phyloP scores from a whole-genome alignment of 768 basidiomycete species.

The Tylopilus plumbeoviolaceoides region DNA sequence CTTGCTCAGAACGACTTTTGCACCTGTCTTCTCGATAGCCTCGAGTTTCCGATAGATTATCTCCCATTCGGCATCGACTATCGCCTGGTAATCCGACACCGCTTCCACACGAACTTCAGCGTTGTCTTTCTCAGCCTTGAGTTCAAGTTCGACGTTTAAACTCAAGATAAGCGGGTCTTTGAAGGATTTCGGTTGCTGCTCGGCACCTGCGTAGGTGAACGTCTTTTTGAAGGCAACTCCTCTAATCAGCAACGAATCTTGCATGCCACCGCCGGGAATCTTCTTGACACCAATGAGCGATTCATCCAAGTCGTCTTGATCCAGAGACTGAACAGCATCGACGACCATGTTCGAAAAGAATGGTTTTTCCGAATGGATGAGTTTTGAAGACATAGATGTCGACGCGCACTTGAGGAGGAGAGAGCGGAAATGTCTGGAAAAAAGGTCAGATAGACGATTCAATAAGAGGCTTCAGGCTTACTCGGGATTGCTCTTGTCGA shows the following conservation, averaged over 20 bases:
- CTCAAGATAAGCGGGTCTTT: slow-evolving; percentile 84
- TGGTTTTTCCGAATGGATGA: slow-evolving; percentile 97
- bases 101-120: slow-evolving; percentile 97
- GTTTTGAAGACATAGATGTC: slow-evolving; percentile 99
- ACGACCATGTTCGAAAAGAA: slow-evolving; percentile 99
- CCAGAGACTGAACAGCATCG: slow-evolving; percentile 88
- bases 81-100: slow-evolving; percentile 97
- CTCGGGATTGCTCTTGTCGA: slow-evolving; percentile 90
- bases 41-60: slow-evolving; percentile 98
- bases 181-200: slow-evolving; percentile 97
- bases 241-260: slow-evolving; percentile 84
- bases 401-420: slow-evolving; percentile 94
- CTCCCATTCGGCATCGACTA: slow-evolving; percentile 99
- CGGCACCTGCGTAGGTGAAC: slow-evolving; percentile 97
- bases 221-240: slow-evolving; percentile 99
- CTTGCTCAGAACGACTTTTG: slow-evolving; percentile 96
- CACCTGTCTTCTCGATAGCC: slow-evolving; percentile 93
- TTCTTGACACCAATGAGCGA: slow-evolving; percentile 97
- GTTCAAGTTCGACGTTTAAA: slow-evolving; percentile 95
- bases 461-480: slow-evolving; percentile 39
- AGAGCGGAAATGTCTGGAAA: slow-evolving; percentile 79
- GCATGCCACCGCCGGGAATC: slow-evolving; percentile 95
- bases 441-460: slow-evolving; percentile 5
- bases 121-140: slow-evolving; percentile 99
- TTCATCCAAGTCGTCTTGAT: slow-evolving; percentile 92